Conservation (phyloP, 768 basidiomycete genomes). For the Suillus paluster region DNA sequence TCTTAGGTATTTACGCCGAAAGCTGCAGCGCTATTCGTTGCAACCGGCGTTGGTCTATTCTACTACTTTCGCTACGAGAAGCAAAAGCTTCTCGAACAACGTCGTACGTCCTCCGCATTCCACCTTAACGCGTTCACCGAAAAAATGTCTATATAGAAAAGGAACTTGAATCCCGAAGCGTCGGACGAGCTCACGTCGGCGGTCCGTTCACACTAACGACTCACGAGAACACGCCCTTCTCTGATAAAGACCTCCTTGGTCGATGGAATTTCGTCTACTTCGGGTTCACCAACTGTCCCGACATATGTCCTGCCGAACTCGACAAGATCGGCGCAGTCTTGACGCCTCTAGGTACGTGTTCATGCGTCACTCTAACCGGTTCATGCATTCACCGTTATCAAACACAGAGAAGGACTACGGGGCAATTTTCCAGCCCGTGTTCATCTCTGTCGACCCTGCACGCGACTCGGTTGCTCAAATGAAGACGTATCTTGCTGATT, state of each 20-base stretch:
- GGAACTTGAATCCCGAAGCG: conserved; percentile 70
- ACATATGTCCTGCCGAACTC: conserved; percentile 97
- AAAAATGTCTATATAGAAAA: conserved; percentile 53
- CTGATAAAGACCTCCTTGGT: conserved; percentile 82
- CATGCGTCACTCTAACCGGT: neutral
- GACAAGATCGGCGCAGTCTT: conserved; percentile 91
- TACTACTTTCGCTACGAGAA: conserved; percentile 93
- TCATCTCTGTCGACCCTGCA: conserved; percentile 96
- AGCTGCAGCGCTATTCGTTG: conserved; percentile 83
- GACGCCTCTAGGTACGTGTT: conserved; percentile 60
- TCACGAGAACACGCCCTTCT: conserved; percentile 70
- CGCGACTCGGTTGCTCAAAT: conserved; percentile 74
- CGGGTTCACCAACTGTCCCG: conserved; percentile 99
- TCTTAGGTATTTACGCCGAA: conserved; percentile 88
- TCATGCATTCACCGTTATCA: conserved; percentile 15
- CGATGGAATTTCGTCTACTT: conserved; percentile 95
- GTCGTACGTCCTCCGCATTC: conserved; percentile 51
- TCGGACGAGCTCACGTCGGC: conserved; percentile 88
- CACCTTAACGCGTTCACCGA: neutral
- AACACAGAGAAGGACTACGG: conserved; percentile 69
- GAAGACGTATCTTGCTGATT: conserved; percentile 74
- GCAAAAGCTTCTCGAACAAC: conserved; percentile 70
- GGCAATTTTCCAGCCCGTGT: conserved; percentile 81
- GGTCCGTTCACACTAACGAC: conserved; percentile 84
- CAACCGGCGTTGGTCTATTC: conserved; percentile 79